phyloP scores from a whole-genome alignment of 805 yeast species.

The Suhomyces tanzawaensis region DNA sequence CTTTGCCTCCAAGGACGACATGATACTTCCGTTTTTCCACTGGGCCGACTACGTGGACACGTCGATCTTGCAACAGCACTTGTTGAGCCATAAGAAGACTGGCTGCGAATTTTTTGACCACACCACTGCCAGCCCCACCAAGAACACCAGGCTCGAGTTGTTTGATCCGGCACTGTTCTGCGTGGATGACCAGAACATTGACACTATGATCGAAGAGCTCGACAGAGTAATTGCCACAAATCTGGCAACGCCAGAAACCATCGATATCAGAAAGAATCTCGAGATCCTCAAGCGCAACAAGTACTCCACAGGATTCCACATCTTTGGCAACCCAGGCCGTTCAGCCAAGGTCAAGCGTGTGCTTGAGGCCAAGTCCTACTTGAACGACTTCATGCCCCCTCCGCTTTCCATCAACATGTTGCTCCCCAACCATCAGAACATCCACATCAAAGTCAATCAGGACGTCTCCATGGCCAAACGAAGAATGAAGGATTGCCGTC shows the following conservation, averaged over 20 bases:
- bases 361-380: conserved; percentile 36
- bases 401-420: conserved; percentile 34
- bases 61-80: conserved; percentile 17
- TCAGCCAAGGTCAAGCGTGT: conserved; percentile 24
- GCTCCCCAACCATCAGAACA: conserved; percentile 19
- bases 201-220: conserved; percentile 4
- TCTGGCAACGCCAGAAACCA: background rate
- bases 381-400: conserved; percentile 41
- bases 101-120: conserved; percentile 21
- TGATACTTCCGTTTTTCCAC: conserved; percentile 25
- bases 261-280: conserved; percentile 5
- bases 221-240: background rate
- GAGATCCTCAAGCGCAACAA: conserved; percentile 6
- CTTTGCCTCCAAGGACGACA: conserved; percentile 2
- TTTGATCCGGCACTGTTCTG: conserved; percentile 19
- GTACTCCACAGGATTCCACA: conserved; percentile 37
- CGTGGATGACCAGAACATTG: conserved; percentile 23
- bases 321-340: conserved; percentile 33
- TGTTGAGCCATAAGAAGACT: conserved; percentile 13
- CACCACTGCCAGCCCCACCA: conserved; percentile 10
- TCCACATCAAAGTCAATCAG: conserved; percentile 18
- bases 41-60: conserved; percentile 34
- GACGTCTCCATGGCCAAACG: conserved; percentile 7
- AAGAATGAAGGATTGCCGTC: conserved; percentile 9
- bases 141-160: conserved; percentile 13